These are phyloP conservation scores for Ceratobasidium sp. DNA, from an alignment of 1,284 basidiomycete genomes.

Conservation along the genomic window DNA sequence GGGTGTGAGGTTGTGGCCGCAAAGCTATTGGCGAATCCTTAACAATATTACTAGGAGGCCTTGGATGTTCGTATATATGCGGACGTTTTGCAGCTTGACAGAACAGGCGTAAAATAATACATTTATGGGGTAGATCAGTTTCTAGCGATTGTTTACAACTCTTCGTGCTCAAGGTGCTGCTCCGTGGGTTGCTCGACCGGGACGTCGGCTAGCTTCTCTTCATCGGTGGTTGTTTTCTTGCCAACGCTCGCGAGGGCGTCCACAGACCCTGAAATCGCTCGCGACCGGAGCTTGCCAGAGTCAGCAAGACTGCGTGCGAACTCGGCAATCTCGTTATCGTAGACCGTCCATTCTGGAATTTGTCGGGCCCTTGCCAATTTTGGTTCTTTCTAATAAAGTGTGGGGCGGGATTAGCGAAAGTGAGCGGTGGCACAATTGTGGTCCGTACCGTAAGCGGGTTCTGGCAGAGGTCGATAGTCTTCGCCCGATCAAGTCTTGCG, in stretches of 20 bases:
- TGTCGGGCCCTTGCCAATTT: slow-evolving; percentile 93
- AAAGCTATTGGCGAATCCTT: too few relatives aligned
- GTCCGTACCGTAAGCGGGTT: slow-evolving; percentile 80
- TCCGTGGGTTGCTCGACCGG: neutral
- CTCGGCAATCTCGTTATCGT: slow-evolving; percentile 83
- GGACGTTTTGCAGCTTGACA: neutral
- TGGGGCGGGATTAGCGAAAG: slow-evolving; percentile 58
- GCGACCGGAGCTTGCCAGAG: slow-evolving; percentile 73
- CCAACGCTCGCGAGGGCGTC: slow-evolving; percentile 71
- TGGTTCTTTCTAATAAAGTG: slow-evolving; percentile 85
- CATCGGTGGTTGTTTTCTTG: slow-evolving; percentile 13
- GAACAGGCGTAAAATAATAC: neutral
- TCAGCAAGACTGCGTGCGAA: slow-evolving; percentile 78
- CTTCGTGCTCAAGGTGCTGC: slow-evolving; percentile 23
- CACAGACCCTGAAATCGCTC: slow-evolving; percentile 76
- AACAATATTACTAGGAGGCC: too few relatives aligned
- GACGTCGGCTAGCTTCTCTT: neutral
- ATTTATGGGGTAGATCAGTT: slow-evolving; percentile 3
- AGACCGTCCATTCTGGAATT: slow-evolving; percentile 97
- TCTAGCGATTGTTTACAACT: slow-evolving; percentile 29
- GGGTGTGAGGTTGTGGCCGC: too few relatives aligned
- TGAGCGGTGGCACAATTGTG: slow-evolving; percentile 16
- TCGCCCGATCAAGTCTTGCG: slow-evolving; percentile 81
- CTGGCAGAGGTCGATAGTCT: slow-evolving; percentile 94
- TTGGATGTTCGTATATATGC: too few relatives aligned